A percentile compares a stretch with the other conserved stretches of the same genome.
phyloP scores from a whole-genome alignment of 1,284 basidiomycete genomes.

The Grifola frondosa region DNA sequence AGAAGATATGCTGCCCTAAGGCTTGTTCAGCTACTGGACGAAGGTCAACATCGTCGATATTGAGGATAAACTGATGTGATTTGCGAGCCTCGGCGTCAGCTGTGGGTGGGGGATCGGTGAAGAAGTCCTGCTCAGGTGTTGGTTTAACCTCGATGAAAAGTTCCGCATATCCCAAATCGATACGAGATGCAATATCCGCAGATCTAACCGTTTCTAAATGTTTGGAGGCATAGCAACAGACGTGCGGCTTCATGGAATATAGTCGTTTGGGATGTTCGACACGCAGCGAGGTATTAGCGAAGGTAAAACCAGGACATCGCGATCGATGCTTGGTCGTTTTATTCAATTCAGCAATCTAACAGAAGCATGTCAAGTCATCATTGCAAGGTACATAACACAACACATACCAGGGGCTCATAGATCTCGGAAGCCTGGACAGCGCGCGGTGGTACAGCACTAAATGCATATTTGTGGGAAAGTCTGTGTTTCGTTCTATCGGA shows the following conservation, averaged over 20 bases:
- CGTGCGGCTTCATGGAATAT: constrained; percentile 4
- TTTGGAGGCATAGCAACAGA: constrained; percentile 5
- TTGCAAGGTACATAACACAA: neutral
- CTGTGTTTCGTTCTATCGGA: neutral
- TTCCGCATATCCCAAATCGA: constrained; percentile 7
- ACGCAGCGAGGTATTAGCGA: neutral
- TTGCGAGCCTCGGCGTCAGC: neutral
- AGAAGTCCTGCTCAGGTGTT: constrained; percentile 4
- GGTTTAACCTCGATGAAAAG: constrained; percentile 8
- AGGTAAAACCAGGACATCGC: constrained; percentile 2
- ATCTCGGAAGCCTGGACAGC: neutral
- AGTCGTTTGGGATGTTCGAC: neutral
- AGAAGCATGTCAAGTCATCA: neutral
- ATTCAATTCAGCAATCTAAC: neutral
- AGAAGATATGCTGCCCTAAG: constrained; percentile 7
- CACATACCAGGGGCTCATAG: neutral
- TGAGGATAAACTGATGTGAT: neutral
- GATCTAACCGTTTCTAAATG: neutral
- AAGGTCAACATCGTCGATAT: neutral
- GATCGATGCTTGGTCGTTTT: neutral
- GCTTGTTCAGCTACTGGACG: neutral
- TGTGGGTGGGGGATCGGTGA: constrained; percentile 1
- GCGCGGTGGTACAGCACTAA: neutral
- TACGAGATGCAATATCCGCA: neutral
- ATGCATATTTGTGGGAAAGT: neutral